These are phyloP conservation scores for Metarhizium rileyi DNA, from an alignment of 2,329 filamentous ascomycete species.

Conservation along the genomic window DNA sequence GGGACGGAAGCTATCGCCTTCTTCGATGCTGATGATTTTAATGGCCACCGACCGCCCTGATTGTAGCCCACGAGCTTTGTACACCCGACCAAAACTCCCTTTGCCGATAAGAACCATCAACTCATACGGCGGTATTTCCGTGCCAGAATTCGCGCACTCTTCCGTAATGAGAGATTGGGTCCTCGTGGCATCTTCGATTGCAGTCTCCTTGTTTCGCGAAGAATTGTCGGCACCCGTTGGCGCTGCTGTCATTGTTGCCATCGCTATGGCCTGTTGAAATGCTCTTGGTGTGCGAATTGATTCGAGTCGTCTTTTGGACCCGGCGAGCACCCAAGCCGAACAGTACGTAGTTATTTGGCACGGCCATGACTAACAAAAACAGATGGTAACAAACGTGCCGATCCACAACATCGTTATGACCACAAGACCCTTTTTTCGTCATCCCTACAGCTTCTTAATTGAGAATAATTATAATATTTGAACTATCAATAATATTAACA, in stretches of 20 bases:
- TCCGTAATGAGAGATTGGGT: constrained; percentile 55
- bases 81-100: constrained; percentile 64
- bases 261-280: not conserved
- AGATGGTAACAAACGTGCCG: no score
- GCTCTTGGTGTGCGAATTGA: not conserved
- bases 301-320: not conserved
- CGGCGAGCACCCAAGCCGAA: no score
- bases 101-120: constrained; percentile 64
- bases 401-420: no score
- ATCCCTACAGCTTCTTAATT: no score
- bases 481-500: no score
- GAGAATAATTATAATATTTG: no score
- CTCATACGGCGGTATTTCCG: constrained; percentile 52
- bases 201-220: constrained; percentile 38
- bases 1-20: constrained; percentile 54
- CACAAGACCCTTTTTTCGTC: no score
- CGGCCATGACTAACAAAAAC: no score
- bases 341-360: no score
- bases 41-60: constrained; percentile 48
- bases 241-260: not conserved
- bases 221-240: constrained; percentile 18
- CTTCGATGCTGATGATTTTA: constrained; percentile 71
- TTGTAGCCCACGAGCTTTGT: constrained; percentile 44
- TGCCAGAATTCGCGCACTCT: constrained; percentile 46
- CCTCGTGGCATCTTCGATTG: constrained; percentile 57